Conservation (phyloP, 2,329 filamentous ascomycete species). For the Akanthomyces dipterigenus region DNA sequence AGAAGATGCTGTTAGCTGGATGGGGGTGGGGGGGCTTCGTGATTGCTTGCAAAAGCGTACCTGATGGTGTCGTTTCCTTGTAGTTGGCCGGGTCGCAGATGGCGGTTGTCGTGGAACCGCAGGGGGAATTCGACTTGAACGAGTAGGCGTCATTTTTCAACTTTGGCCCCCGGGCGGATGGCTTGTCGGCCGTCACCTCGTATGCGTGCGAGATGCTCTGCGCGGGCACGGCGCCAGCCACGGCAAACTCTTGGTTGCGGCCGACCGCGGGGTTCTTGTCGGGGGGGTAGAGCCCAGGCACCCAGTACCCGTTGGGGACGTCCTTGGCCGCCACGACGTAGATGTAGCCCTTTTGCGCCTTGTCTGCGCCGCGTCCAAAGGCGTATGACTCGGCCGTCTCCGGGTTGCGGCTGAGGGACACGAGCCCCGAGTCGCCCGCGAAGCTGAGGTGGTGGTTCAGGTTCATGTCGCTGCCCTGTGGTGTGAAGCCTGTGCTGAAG, state of each 20-base stretch:
- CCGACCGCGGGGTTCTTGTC: not conserved
- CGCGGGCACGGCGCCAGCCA: not conserved
- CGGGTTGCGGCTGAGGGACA: not conserved
- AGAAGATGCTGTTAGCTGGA: not conserved
- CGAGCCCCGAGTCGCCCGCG: constrained; percentile 5
- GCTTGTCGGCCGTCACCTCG: not conserved
- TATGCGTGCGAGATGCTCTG: not conserved
- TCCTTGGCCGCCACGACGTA: constrained; percentile 4
- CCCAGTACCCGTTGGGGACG: constrained; percentile 12
- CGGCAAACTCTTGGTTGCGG: not conserved
- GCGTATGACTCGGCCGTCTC: not conserved
- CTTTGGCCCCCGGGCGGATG: not conserved
- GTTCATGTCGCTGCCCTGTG: constrained; percentile 5
- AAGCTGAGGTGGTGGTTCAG: constrained; percentile 10
- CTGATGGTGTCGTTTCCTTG: not conserved
- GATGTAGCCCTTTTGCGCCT: not conserved
- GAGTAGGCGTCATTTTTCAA: not conserved
- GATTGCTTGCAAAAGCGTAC: not conserved
- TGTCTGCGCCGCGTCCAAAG: constrained; percentile 4
- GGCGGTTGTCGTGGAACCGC: not conserved
- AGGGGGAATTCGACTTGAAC: not conserved
- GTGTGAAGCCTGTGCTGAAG: constrained; percentile 7
- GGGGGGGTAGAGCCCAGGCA: constrained; percentile 6
- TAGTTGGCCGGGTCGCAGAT: not conserved
- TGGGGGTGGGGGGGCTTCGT: too few species aligned